Evolutionary conservation across 345 rosid species (phyloP).

Genomic region (Syzygium aqueum): DNA sequence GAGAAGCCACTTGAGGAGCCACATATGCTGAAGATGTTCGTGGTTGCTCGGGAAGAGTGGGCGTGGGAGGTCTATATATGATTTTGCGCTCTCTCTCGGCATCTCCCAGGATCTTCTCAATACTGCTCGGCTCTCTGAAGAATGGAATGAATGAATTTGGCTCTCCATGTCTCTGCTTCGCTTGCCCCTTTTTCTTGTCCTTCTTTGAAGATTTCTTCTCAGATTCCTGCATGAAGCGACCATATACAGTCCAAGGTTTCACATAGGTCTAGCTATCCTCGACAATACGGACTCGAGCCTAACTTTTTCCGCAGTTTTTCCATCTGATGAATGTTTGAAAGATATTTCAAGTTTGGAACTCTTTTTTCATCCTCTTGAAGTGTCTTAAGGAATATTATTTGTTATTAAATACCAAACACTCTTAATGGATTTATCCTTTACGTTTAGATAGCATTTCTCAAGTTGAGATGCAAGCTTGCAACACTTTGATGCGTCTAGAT

Average conservation of each 20-base stretch:
- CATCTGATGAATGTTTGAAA: not conserved
- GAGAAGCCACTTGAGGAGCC: slow-evolving; percentile 7
- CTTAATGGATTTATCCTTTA: not conserved
- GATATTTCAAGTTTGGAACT: not conserved
- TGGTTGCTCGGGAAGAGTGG: slow-evolving; percentile 51
- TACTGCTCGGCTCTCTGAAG: slow-evolving; percentile 81
- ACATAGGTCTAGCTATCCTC: not conserved
- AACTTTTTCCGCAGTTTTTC: not conserved
- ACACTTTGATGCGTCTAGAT: not conserved
- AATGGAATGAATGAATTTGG: slow-evolving; percentile 71
- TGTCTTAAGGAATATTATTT: not conserved
- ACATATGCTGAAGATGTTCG: slow-evolving; percentile 12
- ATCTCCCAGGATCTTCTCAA: slow-evolving; percentile 86
- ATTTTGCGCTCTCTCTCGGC: slow-evolving; percentile 84
- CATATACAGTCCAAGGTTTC: not conserved
- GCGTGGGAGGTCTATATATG: slow-evolving; percentile 61
- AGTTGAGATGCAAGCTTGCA: not conserved
- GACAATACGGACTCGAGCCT: not conserved
- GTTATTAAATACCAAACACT: not conserved
- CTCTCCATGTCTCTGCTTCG: slow-evolving; percentile 53
- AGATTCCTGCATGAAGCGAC: slow-evolving; percentile 28
- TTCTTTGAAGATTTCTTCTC: slow-evolving; percentile 64
- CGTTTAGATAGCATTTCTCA: not conserved
- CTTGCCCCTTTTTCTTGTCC: slow-evolving; percentile 56
- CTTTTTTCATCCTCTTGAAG: not conserved